Evolutionary conservation across 345 rosid genomes (phyloP), one percentile per base, ranked within the genome.

Genomic region (Citrus glauca): DNA sequence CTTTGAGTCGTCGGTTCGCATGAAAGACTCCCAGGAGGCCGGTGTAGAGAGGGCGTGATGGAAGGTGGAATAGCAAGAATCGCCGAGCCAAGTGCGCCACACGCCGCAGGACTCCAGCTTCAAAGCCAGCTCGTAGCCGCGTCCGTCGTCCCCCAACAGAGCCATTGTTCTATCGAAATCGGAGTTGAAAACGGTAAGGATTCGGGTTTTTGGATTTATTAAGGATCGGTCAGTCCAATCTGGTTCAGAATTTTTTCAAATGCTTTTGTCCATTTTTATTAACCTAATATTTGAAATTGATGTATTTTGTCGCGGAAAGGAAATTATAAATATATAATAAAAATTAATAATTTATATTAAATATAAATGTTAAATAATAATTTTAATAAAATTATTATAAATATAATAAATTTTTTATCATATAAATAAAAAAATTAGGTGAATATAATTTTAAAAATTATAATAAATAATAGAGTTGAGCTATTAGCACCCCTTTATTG

Each of bases 51-150:
- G 96, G 79, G 16, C 87, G 63, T 81, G 88, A 28, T 78, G 60
- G 78, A 95, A 92, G 4, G 77, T 72, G 6, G 88, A 77, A 89
- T 93, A 81, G 61, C 82, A 82, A 0, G 92, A 81, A 33, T 92
- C 98, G 62, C 99, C 99, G 1, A 95, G 92, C 98, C 99, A 95
- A n/a, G 83, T 38, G 63, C 90, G 86, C 98, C 97, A 95, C 7
- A 89, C 92, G 71, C 98, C 97, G 56, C 80, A 70, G 24, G 85
- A 70, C 81, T 95, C 97, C 2, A 93, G 98, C 84, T 78, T 86
- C 74, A 87, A 85, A 20, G 99, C 98, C 16, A 95, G 90, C 77
- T 92, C 98, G 86, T 81, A 95, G 33, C 97, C 98, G 66, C 87
- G 85, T 1, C 96, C 98, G 83, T 95, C 98, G 83, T 93, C 98